Evolutionary conservation across 116 monocot species (phyloP), one percentile per base, ranked within the genome.

Genomic region (Cymodocea nodosa): DNA sequence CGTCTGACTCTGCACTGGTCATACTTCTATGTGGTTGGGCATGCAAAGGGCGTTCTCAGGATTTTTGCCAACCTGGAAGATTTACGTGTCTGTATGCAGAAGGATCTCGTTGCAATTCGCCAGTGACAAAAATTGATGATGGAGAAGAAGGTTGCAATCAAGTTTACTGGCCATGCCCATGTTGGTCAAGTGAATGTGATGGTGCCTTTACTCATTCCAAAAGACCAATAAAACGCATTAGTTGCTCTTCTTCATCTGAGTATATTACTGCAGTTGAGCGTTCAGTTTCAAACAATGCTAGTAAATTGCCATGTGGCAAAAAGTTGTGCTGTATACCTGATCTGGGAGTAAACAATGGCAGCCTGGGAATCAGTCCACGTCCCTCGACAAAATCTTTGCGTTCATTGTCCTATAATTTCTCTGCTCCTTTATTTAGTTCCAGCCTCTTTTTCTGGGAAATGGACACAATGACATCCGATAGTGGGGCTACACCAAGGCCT

Each of bases 1-100:
- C 79, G 64, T 82, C 81, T 18, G 93, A 99, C 50, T 67, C 63
- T 64, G 89, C 92, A 71, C 71, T 98, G 4, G 98, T 91, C 48
- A 98, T 85, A 60, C 98, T 98, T 66, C 77, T 98, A 24, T 86
- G 78, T 84, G 98, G 98, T 58, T 98, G 98, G 98, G 98, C 92
- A 66, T 91, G 98, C 81, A 98, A 92, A 65, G 87, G 89, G 30
- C 80, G 86, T 36, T 67, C 71, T 1, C 64, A 74, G 68, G 87
- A 83, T 79, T 53, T 77, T 22, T 81, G 72, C 25, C 71, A 59
- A 57, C 65, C 81, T 74, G 75, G 71, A 50, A 77, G 71, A 24
- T 88, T 89, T 51, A 52, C 65, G 65, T 92, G 87, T 65, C 65
- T 78, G 65, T 71, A 82, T 74, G 71, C 85, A 35, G 67, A 68